These are phyloP conservation scores for Herpetomonas muscarum DNA, from an alignment of 208 protist species.

Conservation along the genomic window DNA sequence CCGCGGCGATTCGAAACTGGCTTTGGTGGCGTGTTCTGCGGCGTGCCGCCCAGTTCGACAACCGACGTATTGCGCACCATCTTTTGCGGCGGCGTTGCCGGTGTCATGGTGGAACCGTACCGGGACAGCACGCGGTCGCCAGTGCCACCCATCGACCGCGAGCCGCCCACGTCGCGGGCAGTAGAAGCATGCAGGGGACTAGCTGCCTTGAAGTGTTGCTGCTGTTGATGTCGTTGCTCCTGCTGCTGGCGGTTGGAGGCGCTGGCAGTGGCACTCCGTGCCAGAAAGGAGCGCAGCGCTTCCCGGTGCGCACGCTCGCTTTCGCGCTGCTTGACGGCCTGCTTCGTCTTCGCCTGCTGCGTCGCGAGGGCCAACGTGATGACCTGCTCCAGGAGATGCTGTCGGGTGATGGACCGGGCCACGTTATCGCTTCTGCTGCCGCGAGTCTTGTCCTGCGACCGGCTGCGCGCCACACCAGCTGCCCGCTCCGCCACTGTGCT, in stretches of 20 bases:
- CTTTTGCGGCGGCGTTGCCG: too few relatives aligned
- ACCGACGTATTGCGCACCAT: too few relatives aligned
- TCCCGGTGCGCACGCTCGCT: neutral
- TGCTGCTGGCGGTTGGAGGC: neutral
- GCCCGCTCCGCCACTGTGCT: neutral
- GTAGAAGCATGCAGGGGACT: too few relatives aligned
- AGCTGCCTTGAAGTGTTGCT: too few relatives aligned
- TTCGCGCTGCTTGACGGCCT: neutral
- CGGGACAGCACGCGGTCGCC: too few relatives aligned
- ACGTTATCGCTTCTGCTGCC: neutral
- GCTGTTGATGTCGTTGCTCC: slow-evolving; percentile 2
- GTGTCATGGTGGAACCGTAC: too few relatives aligned
- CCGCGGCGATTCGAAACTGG: too few relatives aligned
- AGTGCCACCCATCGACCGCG: too few relatives aligned
- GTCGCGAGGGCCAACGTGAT: slow-evolving; percentile 1
- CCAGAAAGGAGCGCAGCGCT: neutral
- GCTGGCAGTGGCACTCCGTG: slow-evolving; percentile 2
- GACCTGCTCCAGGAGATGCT: slow-evolving; percentile 3
- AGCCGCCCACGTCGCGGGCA: too few relatives aligned
- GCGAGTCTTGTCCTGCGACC: neutral
- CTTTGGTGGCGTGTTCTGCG: too few relatives aligned
- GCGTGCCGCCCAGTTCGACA: too few relatives aligned
- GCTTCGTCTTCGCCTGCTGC: neutral
- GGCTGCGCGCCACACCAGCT: neutral
- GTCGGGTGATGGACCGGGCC: neutral